Percentiles rank a stretch among this genome's conserved stretches.
Evolutionary conservation across 192 early-diverging fungal genomes (phyloP).

Genomic region (Chytriomyces confervae): DNA sequence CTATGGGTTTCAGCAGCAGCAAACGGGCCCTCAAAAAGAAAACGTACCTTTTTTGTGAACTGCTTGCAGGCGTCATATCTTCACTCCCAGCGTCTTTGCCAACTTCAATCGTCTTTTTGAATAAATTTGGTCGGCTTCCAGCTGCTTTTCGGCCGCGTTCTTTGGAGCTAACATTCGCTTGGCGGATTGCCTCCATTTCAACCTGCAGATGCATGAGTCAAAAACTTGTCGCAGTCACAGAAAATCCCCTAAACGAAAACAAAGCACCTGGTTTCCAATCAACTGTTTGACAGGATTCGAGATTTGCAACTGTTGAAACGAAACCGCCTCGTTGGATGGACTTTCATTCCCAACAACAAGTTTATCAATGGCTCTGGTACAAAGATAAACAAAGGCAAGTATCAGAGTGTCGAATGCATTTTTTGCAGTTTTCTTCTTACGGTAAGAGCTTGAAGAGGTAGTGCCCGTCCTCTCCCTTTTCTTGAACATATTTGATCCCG

Average conservation of each 20-base stretch:
- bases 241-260: slow-evolving; percentile 17
- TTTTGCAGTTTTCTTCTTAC: slow-evolving; percentile 48
- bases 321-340: not conserved
- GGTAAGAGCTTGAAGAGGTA: slow-evolving; percentile 60
- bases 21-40: too few relatives aligned
- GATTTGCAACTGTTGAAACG: slow-evolving; percentile 6
- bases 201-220: slow-evolving; percentile 4
- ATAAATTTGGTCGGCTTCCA: not conserved
- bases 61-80: too few relatives aligned
- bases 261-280: slow-evolving; percentile 71
- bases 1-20: too few relatives aligned
- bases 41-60: too few relatives aligned
- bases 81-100: not conserved
- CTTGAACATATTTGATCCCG: slow-evolving; percentile 74
- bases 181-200: slow-evolving; percentile 26
- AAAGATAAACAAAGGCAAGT: not conserved
- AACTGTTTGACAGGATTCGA: slow-evolving; percentile 82
- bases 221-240: not conserved
- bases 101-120: not conserved
- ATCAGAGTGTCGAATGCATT: not conserved
- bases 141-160: not conserved
- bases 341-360: slow-evolving; percentile 24
- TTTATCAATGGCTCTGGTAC: slow-evolving; percentile 42
- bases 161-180: slow-evolving; percentile 31
- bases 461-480: slow-evolving; percentile 49